These are phyloP conservation scores for Lichina pygmaea DNA, from an alignment of 495 filamentous ascomycete species.

Conservation along the genomic window DNA sequence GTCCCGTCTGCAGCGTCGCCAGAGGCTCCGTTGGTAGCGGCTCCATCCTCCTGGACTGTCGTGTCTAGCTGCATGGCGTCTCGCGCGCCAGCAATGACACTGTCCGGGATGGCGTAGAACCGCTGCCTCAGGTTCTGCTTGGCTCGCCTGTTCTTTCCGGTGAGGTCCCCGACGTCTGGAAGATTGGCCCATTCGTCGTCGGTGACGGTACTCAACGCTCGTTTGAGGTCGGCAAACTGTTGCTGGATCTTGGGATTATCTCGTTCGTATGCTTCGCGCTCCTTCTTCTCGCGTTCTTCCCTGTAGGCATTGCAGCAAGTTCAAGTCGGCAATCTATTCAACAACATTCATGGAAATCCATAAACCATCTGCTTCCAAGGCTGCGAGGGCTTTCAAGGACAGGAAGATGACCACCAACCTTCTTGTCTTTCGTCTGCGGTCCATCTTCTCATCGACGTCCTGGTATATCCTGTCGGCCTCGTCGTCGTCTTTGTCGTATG, in stretches of 20 bases:
- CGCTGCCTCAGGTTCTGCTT: constrained; percentile 59
- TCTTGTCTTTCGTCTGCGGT: constrained; percentile 54
- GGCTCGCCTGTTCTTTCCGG: constrained; percentile 66
- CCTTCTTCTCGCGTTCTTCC: constrained; percentile 82
- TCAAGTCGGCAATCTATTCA: constrained; percentile 75
- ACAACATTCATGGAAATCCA: constrained; percentile 27
- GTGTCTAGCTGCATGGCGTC: constrained; percentile 61
- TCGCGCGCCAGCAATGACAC: constrained; percentile 68
- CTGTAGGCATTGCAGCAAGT: constrained; percentile 33
- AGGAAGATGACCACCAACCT: constrained; percentile 40
- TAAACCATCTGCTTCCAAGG: constrained; percentile 36
- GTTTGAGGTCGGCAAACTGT: constrained; percentile 89
- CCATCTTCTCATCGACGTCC: constrained; percentile 91
- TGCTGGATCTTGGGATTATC: constrained; percentile 98
- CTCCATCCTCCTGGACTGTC: constrained; percentile 55
- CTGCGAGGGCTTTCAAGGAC: constrained; percentile 5
- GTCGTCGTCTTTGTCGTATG: constrained; percentile 89
- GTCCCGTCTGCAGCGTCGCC: constrained; percentile 43
- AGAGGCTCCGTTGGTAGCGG: constrained; percentile 15
- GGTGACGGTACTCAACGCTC: constrained; percentile 61
- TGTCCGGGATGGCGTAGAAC: constrained; percentile 94
- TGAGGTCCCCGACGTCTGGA: constrained; percentile 88
- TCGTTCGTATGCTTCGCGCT: constrained; percentile 80
- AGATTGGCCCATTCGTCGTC: constrained; percentile 94
- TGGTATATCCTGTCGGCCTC: constrained; percentile 91